Evolutionary conservation across 176 grass and related monocot species (phyloP).

Genomic region (Alopecurus myosuroides): DNA sequence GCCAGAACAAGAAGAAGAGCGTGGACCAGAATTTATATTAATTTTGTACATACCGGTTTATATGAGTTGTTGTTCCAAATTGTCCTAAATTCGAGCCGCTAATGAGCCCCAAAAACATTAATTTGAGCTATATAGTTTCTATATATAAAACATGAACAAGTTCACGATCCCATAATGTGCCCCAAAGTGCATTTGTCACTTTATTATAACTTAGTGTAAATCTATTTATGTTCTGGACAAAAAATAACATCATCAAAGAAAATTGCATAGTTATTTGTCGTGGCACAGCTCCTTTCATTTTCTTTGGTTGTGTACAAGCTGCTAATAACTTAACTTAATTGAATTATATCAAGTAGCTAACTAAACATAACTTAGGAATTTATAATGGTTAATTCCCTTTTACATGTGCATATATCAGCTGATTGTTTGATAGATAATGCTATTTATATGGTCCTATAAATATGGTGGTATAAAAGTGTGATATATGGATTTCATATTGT

Average conservation of each 20-base stretch:
- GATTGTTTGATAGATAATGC: not conserved
- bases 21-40: not conserved
- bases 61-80: not conserved
- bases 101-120: not conserved
- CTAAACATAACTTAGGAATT: not conserved
- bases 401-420: not conserved
- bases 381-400: not conserved
- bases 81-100: not conserved
- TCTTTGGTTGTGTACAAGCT: not conserved
- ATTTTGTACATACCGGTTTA: not conserved
- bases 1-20: too few relatives aligned
- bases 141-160: not conserved
- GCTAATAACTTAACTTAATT: not conserved
- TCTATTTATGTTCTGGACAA: not conserved
- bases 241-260: not conserved
- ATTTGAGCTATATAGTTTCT: not conserved
- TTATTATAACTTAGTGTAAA: not conserved
- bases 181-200: not conserved
- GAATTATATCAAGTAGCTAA: not conserved
- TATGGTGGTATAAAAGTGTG: not conserved
- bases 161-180: not conserved
- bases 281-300: not conserved
- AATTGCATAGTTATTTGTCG: not conserved
- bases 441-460: not conserved
- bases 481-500: not conserved